These are phyloP conservation scores for Metrosideros polymorpha DNA, from an alignment of 441 rosid genomes.

Conservation along the genomic window DNA sequence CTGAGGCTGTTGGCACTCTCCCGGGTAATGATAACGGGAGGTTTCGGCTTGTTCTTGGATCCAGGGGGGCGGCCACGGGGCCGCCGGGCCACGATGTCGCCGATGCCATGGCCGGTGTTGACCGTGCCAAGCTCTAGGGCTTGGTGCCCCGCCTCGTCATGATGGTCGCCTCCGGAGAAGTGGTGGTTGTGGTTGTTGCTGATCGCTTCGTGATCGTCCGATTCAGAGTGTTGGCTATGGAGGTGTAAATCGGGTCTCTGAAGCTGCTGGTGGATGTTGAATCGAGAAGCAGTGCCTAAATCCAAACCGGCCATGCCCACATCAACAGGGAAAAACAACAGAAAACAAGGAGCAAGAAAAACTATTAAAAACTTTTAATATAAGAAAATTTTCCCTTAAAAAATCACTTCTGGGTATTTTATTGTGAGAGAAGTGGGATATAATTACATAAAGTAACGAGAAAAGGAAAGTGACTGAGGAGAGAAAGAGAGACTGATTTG, in stretches of 20 bases:
- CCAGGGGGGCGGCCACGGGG: constrained; percentile 93
- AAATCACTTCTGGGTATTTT: constrained; percentile 30
- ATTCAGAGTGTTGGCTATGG: constrained; percentile 25
- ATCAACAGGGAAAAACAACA: constrained; percentile 29
- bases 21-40: constrained; percentile 83
- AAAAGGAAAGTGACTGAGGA: neutral
- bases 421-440: neutral
- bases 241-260: constrained; percentile 67
- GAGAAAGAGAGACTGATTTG: neutral
- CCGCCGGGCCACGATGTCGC: constrained; percentile 51
- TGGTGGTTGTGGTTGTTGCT: constrained; percentile 17
- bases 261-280: constrained; percentile 39
- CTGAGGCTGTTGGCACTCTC: constrained; percentile 92
- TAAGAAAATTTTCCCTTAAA: neutral
- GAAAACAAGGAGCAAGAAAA: constrained; percentile 19
- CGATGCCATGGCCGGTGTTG: constrained; percentile 8
- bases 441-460: neutral
- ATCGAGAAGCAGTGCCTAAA: constrained; percentile 74
- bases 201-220: constrained; percentile 28
- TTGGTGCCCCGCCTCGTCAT: constrained; percentile 35
- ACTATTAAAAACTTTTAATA: neutral
- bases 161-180: constrained; percentile 27
- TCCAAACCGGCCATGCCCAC: constrained; percentile 80
- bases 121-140: constrained; percentile 12
- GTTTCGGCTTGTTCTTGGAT: constrained; percentile 82